Percentiles rank a stretch among this genome's conserved stretches.
Conservation (phyloP, 306 rosid genomes). For the Citrullus amarus region DNA sequence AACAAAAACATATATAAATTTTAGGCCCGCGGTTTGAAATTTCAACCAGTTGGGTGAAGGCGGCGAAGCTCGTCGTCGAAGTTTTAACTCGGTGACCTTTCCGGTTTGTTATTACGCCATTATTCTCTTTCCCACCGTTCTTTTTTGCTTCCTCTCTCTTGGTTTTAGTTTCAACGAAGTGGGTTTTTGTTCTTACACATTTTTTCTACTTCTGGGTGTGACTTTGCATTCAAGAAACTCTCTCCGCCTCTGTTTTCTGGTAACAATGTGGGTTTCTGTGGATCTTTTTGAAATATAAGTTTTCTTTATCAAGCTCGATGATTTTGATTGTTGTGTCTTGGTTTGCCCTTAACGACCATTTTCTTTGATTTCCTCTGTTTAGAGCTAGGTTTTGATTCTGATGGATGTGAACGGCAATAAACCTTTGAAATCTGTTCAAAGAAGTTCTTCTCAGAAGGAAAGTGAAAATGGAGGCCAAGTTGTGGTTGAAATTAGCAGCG, state of each 20-base stretch:
- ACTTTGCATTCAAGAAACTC: neutral
- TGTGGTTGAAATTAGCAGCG: slow-evolving; percentile 29
- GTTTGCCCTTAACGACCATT: neutral
- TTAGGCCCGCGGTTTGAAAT: too few relatives aligned
- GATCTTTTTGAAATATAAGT: neutral
- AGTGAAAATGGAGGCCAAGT: slow-evolving; percentile 29
- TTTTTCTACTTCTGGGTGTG: neutral
- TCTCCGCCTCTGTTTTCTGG: neutral
- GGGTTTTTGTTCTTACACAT: neutral
- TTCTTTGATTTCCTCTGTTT: neutral
- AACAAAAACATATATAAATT: too few relatives aligned
- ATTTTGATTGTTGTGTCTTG: neutral
- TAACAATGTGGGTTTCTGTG: neutral
- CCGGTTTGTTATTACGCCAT: neutral
- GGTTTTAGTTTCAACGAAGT: neutral
- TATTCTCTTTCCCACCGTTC: neutral
- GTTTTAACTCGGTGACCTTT: neutral
- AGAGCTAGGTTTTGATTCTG: neutral
- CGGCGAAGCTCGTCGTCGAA: neutral
- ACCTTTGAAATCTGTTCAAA: slow-evolving; percentile 22
- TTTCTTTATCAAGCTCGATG: neutral
- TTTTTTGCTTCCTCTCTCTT: neutral
- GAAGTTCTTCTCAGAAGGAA: slow-evolving; percentile 50
- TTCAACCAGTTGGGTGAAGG: neutral
- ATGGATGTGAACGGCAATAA: slow-evolving; percentile 5